Evolutionary conservation across 306 rosid genomes (phyloP).

Genomic region (Lablab purpureus): DNA sequence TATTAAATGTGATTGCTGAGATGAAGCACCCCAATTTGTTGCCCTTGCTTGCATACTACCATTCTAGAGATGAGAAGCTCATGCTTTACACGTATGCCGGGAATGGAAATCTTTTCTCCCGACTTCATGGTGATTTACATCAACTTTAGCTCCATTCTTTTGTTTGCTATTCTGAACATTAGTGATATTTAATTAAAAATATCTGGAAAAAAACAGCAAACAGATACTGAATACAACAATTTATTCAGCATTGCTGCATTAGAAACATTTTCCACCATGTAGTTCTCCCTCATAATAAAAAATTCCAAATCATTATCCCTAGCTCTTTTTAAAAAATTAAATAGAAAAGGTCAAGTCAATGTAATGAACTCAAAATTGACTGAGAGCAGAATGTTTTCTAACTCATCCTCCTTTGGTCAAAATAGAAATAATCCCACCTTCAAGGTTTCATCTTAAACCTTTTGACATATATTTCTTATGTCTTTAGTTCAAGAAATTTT

Average conservation of each 20-base stretch:
- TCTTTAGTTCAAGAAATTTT: background rate
- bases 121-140: conserved; percentile 65
- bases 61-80: conserved; percentile 70
- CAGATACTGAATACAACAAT: conserved; percentile 17
- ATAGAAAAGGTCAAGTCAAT: background rate
- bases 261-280: background rate
- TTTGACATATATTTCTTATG: background rate
- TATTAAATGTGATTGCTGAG: conserved; percentile 57
- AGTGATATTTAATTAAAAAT: background rate
- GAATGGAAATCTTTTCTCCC: conserved; percentile 70
- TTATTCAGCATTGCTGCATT: background rate
- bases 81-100: conserved; percentile 63
- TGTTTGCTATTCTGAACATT: background rate
- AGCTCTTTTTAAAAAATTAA: background rate
- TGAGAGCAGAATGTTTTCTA: background rate
- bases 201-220: background rate
- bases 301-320: background rate
- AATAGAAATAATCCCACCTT: background rate
- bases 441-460: background rate
- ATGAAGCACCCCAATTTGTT: conserved; percentile 67
- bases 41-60: conserved; percentile 71
- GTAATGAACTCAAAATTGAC: background rate
- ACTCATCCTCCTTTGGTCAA: background rate
- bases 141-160: background rate
- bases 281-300: background rate